Evolutionary conservation across 78 protist genomes (phyloP), one percentile per base, ranked within the genome.

Genomic region (Dictyostelium firmibasis): DNA sequence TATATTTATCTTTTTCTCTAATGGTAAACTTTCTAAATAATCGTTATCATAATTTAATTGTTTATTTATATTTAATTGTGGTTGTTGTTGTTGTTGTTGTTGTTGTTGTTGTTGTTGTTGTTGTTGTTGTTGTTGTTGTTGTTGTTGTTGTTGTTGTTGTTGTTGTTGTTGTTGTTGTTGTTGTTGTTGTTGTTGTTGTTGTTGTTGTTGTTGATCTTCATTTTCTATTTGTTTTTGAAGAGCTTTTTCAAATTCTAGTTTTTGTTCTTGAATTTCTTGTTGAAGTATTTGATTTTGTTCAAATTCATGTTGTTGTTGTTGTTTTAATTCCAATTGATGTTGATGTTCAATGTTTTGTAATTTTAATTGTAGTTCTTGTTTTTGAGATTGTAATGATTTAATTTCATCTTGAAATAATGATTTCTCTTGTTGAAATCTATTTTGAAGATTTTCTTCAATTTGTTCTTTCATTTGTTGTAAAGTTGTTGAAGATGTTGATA

Each of bases 341-440:
- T 62, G 70, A n/a, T 62, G 70, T 50, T 50, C 62, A 50, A 50
- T 50, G 3, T 0, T 50, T 50, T 50, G 20, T 50, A 50, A 50
- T 50, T 50, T 50, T 16, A 50, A 50, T 50, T 50, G 62, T 50
- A 50, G 16, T 16, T 50, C 62, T 62, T 62, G 70, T 62, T 62
- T 18, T 62, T 62, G 70, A 25, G 27, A 27, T 64, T 64, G 31
- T 64, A 36, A 20, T 41, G 25, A n/a, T 43, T 77, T 41, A 27
- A 79, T 10, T 47, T 47, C 69, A 10, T 83, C 64, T 31, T 72
- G 41, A 79, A 38, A 81, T 3, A 89, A 81, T n/a, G 33, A 35
- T 70, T 69, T 89, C 25, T 89, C 94, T 41, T 75, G 23, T 81
- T 89, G 94, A 31, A 89, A 89, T 64, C 75, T 35, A 11, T 16